These are phyloP conservation scores for Curvularia sp. DNA, from an alignment of 2,329 filamentous ascomycete genomes.

Conservation along the genomic window DNA sequence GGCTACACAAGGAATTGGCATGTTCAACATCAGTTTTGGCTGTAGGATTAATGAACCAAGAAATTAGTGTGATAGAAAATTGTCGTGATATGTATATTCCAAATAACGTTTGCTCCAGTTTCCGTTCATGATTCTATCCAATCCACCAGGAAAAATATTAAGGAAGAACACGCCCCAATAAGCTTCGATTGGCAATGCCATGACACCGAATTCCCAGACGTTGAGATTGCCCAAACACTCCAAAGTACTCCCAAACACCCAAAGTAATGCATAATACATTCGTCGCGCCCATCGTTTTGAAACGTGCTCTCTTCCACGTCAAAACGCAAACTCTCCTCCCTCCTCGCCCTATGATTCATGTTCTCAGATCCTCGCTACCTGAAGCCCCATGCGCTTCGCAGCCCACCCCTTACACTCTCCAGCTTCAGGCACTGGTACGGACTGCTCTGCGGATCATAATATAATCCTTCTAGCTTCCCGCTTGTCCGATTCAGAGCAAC, in stretches of 20 bases:
- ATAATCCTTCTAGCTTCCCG: conserved; percentile 59
- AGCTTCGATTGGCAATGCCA: conserved; percentile 2
- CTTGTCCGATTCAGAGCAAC: conserved; percentile 56
- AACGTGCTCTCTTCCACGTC: background rate
- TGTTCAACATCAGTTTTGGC: background rate
- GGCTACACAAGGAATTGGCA: background rate
- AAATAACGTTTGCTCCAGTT: background rate
- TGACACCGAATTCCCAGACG: background rate
- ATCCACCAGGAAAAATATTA: background rate
- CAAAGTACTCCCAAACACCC: background rate
- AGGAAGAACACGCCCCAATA: background rate
- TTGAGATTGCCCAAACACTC: background rate
- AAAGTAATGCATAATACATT: background rate
- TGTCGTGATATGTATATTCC: background rate
- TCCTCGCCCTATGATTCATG: background rate
- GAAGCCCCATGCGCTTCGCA: conserved; percentile 51
- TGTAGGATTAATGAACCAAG: background rate
- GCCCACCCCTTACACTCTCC: conserved; percentile 45
- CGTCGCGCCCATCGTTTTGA: background rate
- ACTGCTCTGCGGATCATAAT: conserved; percentile 62
- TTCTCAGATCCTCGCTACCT: conserved; percentile 19
- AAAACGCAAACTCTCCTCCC: background rate
- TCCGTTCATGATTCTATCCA: background rate
- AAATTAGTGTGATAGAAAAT: background rate
- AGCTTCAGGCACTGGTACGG: conserved; percentile 61